Base-by-base conservation (phyloP, 495 filamentous ascomycete genomes). In the Daldinia childiae region DNA sequence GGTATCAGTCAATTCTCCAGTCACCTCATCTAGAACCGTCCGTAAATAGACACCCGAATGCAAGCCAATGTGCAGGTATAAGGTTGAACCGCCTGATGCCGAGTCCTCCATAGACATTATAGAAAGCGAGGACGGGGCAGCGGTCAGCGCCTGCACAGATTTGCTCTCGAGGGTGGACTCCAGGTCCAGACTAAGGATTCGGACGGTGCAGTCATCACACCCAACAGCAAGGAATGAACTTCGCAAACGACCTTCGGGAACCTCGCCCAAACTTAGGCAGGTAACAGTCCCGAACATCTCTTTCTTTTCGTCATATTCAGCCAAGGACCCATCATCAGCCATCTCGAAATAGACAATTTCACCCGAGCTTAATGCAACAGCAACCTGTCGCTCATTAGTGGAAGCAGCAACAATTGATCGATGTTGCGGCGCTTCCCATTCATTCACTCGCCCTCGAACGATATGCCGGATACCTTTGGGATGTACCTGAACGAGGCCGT, bases 291-390 rank as follows among this genome's bases (percentile, higher is more conserved):
- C 93, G 59, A 90, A 93, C 93, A 98, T 97, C 76, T 96, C 91
- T 68, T 92, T 92, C 80, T 95, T 93, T 69, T 98, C 95, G 58
- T 98, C 93, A 69, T 97, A 97, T 79, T 98, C 95, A 30, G 93
- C 93, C 14, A 99, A 83, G 6, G 90, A 90, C 9, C 93, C 94
- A 81, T 98, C 94, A 2, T 88, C 85, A 76, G 97, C 96, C 90
- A 97, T 92, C 79, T 98, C 96, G 70, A 99, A 99, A 76, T 98
- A 98, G 19, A 95, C 92, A 62, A 99, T 95, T 77, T 99, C 95
- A 11, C 94, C 93, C 14, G 93, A 97, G 74, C 93, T 97, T 38
- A 99, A 81, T 15, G 95, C 95, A 43, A 99, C 90, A 0, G 93
- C 93, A 24, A 98, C 92, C 79, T 99, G 95, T 45, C 92, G 88